A percentile compares a stretch with the other conserved stretches of the same genome.
These are phyloP conservation scores for Hypoxylon perforatum DNA, from an alignment of 495 filamentous ascomycete genomes.

Conservation along the genomic window DNA sequence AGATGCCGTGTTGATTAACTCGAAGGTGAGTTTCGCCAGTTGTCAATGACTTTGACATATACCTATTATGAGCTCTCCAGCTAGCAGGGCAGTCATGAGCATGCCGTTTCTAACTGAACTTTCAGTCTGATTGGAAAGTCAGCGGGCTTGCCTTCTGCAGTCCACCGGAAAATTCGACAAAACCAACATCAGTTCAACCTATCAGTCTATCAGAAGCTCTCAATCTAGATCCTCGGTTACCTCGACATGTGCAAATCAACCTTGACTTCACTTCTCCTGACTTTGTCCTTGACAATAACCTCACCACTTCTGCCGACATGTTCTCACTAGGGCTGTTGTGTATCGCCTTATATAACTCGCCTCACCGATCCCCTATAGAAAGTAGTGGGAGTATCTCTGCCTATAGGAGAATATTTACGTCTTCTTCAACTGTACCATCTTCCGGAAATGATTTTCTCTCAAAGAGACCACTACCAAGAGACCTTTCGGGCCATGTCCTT, in stretches of 20 bases:
- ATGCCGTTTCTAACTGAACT: constrained; percentile 2
- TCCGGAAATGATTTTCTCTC: constrained; percentile 85
- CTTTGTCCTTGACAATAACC: constrained; percentile 87
- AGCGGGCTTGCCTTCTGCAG: constrained; percentile 91
- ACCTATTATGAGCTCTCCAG: too few relatives aligned
- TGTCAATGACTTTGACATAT: constrained; percentile 1
- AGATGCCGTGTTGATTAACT: constrained; percentile 93
- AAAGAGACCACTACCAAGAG: constrained; percentile 79
- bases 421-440: constrained; percentile 79
- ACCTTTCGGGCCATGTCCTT: constrained; percentile 77
- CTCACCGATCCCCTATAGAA: constrained; percentile 86
- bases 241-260: constrained; percentile 84
- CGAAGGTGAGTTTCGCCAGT: constrained; percentile 69
- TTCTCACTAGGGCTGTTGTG: constrained; percentile 93
- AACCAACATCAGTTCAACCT: constrained; percentile 74
- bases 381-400: constrained; percentile 78
- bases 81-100: too few relatives aligned
- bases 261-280: constrained; percentile 95
- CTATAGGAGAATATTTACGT: constrained; percentile 83
- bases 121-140: constrained; percentile 95
- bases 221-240: constrained; percentile 85
- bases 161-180: constrained; percentile 74
- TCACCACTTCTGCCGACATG: constrained; percentile 84
- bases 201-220: constrained; percentile 86
- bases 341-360: constrained; percentile 90